Evolutionary conservation across 805 yeast genomes (phyloP), one percentile per base, ranked within the genome.

Genomic region (Schwanniomyces occidentalis): DNA sequence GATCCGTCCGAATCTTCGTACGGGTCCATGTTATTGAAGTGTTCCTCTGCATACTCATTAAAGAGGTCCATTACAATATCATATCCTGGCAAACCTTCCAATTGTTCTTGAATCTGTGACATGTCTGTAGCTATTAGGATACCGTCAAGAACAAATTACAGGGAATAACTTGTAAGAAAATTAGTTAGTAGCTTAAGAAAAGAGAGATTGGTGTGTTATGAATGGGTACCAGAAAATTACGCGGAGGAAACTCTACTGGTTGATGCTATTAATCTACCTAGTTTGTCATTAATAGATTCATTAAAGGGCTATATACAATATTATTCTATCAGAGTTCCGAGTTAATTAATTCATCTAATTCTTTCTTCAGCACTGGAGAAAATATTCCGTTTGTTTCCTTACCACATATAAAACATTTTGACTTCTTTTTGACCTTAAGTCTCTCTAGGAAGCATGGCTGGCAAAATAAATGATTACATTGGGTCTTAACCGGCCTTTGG

Each of bases 11-110:
- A 65, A 50, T 80, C 79, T 40, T 74, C 71, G 46, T 55, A 86
- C 4, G 95, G 95, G 46, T 86, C 80, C 32, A 72, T 76, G 8
- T 79, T 73, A 42, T 81, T 74, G 42, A 78, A 67, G 32, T 74
- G 70, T n/a, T 79, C 82, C 2, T 76, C 88, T 2, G 85, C 87
- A 43, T 68, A 73, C 24, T 78, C 85, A 45, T 81, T 80, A 73
- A 78, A 80, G 38, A 65, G 63, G 38, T 78, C 88, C 52, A 76
- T 60, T 16, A 65, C 76, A 8, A 62, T 40, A 42, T 69, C 77
- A 49, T 69, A 82, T 5, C 87, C 86, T 2, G 89, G 87, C 7
- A 81, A 32, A 2, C 48, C 51, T 32, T 56, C 57, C n/a, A 58
- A 22, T 35, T 56, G 61, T 7, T 42, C 43, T 29, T 58, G 61